Evolutionary conservation across 2,329 filamentous ascomycete species (phyloP), one percentile per base, ranked within the genome.

Genomic region (Magnaporthiopsis poae): DNA sequence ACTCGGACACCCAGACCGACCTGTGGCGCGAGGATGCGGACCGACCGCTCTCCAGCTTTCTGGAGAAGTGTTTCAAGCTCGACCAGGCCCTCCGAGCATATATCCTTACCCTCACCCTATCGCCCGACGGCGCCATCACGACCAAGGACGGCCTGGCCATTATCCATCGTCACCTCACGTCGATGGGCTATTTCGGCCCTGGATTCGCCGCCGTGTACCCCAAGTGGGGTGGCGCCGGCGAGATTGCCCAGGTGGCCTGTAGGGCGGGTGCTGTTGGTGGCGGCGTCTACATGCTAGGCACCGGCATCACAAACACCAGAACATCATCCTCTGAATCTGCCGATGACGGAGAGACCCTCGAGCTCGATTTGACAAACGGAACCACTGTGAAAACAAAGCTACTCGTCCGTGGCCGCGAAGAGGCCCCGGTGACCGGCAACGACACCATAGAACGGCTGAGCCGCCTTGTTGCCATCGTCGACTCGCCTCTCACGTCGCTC

Each of bases 261-360:
- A 90, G 94, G 71, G 92, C 94, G 59, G 88, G 89, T 69, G 94
- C 94, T 27, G 95, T 99, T 8, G 94, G 94, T 52, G 95, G 95
- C 63, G 91, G 88, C 13, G 86, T 96, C 3, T 98, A 98, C 77
- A 91, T 96, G 75, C 85, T 98, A 21, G 90, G 88, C 61, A 89
- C 88, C 63, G 87, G 87, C 12, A 79, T 95, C 66, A 75, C 83
- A 61, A 71, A 74, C 21, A 71, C 76, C 64, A 69, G 72, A 66
- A 69, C 69, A 56, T 66, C 62, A 29, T 46, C 39, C 15, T n/a
- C 60, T n/a, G 66, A 61, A 66, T 67, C 63, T 18, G 67, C 62
- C 35, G 65, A 46, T n/a, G 68, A 65, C 46, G 46, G 7, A 56
- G 39, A n/a, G 46, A 68, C 39, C 11, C 68, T 70, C 2, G 72